Conservation (phyloP, 2,329 filamentous ascomycete genomes). For the Paecilomyces dactylethromorphus region DNA sequence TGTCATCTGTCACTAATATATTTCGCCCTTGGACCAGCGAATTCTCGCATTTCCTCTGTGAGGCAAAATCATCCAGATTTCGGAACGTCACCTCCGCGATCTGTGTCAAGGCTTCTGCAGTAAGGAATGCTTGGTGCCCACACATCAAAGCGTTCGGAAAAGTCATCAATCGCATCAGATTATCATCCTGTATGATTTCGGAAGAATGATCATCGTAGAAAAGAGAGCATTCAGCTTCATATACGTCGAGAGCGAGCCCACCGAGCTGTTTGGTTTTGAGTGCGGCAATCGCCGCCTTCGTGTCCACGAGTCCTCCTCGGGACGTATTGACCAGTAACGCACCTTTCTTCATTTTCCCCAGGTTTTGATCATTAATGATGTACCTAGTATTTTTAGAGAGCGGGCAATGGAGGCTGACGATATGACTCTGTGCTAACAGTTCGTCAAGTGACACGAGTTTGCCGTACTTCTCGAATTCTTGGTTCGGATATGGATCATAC, state of each 20-base stretch:
- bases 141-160: slow-evolving; percentile 63
- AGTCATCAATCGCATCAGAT: slow-evolving; percentile 59
- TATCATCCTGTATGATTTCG: slow-evolving; percentile 61
- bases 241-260: slow-evolving; percentile 61
- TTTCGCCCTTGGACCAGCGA: slow-evolving; percentile 23
- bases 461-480: slow-evolving; percentile 44
- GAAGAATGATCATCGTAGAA: slow-evolving; percentile 62
- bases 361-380: slow-evolving; percentile 51
- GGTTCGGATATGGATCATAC: slow-evolving; percentile 51
- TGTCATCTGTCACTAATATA: slow-evolving; percentile 16
- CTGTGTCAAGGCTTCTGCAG: slow-evolving; percentile 57
- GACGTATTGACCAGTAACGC: slow-evolving; percentile 63
- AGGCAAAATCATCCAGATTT: slow-evolving; percentile 43
- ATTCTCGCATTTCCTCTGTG: slow-evolving; percentile 19
- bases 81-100: slow-evolving; percentile 55
- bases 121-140: slow-evolving; percentile 66
- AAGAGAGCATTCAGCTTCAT: slow-evolving; percentile 54
- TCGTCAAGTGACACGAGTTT: slow-evolving; percentile 49
- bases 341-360: slow-evolving; percentile 52
- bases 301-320: slow-evolving; percentile 59
- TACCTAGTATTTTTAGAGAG: slow-evolving; percentile 54
- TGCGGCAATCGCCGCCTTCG: slow-evolving; percentile 52
- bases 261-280: slow-evolving; percentile 56
- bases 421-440: slow-evolving; percentile 51
- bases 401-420: slow-evolving; percentile 62